Evolutionary conservation across 352 stramenopile species (phyloP).

Genomic region (Peronospora farinosa): DNA sequence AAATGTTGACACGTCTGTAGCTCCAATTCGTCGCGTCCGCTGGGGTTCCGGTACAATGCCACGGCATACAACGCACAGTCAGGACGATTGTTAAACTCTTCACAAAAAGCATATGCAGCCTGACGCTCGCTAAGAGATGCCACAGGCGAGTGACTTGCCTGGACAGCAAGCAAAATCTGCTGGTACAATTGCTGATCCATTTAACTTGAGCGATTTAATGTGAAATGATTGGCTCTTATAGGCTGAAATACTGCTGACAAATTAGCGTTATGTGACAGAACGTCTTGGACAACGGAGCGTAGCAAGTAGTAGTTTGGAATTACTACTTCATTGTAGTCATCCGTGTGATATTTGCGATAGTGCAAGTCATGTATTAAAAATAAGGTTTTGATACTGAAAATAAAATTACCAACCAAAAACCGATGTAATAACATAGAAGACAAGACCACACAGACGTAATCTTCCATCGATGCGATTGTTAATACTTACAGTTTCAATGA

Average conservation of each 20-base stretch:
- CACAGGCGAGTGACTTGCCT: constrained; percentile 61
- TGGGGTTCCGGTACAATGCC: constrained; percentile 60
- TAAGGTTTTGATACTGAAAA: too few relatives aligned
- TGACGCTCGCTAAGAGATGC: constrained; percentile 39
- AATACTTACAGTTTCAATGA: too few relatives aligned
- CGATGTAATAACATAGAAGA: too few relatives aligned
- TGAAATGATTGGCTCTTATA: constrained; percentile 7
- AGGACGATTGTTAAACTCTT: constrained; percentile 60
- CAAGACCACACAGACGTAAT: too few relatives aligned
- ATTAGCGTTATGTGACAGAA: neutral
- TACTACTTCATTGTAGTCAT: too few relatives aligned
- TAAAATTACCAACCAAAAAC: too few relatives aligned
- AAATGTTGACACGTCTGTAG: constrained; percentile 63
- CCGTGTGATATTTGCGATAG: too few relatives aligned
- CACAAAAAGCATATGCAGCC: constrained; percentile 64
- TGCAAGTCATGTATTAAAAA: too few relatives aligned
- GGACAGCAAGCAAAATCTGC: constrained; percentile 63
- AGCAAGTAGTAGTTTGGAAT: too few relatives aligned
- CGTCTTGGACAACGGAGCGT: neutral
- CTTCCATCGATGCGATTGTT: too few relatives aligned
- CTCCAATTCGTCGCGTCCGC: constrained; percentile 28
- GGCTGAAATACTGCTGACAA: neutral
- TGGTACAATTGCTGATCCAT: constrained; percentile 71
- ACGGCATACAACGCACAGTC: constrained; percentile 71
- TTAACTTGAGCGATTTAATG: neutral